phyloP scores from a whole-genome alignment of 495 filamentous ascomycete species.

The Neurospora cerealis region DNA sequence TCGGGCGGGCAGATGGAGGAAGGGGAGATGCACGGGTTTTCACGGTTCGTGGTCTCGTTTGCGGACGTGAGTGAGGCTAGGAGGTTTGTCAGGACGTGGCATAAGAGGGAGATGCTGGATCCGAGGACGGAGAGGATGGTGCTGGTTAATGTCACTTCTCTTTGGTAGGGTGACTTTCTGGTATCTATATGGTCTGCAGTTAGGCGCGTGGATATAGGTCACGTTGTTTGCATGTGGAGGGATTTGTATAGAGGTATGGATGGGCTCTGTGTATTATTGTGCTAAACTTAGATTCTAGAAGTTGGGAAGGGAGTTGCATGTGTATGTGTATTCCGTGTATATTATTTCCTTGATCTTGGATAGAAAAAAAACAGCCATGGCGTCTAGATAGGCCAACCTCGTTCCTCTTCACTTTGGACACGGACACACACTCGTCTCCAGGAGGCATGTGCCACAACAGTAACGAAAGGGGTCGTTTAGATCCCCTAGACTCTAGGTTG shows the following conservation, averaged over 20 bases:
- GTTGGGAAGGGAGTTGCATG: background rate
- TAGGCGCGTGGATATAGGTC: background rate
- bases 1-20: background rate
- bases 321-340: background rate
- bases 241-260: background rate
- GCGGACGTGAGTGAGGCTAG: conserved; percentile 37
- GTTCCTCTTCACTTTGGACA: background rate
- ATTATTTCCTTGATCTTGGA: background rate
- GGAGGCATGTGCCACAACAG: background rate
- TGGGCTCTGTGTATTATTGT: background rate
- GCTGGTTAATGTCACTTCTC: conserved; percentile 32
- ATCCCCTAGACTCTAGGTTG: background rate
- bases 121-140: conserved; percentile 8
- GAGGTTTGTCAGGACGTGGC: conserved; percentile 48
- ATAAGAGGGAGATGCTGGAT: conserved; percentile 33
- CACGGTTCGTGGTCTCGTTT: conserved; percentile 42
- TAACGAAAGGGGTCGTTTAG: background rate
- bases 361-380: background rate
- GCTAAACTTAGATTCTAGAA: background rate
- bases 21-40: conserved; percentile 3
- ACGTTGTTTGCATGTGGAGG: background rate
- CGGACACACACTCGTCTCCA: background rate
- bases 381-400: background rate
- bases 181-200: background rate
- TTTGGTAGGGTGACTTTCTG: conserved; percentile 30